A percentile compares a stretch with the other conserved stretches of the same genome.
Conservation (phyloP, 768 basidiomycete species). For the Termitomyces eurrhizus region DNA sequence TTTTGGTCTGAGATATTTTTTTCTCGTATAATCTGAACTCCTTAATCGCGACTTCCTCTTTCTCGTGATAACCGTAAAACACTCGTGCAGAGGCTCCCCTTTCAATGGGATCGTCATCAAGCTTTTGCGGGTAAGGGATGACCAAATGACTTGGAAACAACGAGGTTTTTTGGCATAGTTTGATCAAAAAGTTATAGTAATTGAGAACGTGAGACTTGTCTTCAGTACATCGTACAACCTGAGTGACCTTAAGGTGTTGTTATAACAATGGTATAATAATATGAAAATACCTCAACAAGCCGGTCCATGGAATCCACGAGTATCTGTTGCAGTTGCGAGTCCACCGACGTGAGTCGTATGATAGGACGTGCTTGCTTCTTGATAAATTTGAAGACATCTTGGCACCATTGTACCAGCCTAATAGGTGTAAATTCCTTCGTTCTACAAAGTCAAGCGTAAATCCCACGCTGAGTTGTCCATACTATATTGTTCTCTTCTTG, state of each 20-base stretch:
- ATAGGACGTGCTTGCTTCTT: neutral
- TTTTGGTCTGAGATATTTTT: conserved; percentile 3
- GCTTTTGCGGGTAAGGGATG: conserved; percentile 1
- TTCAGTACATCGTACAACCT: conserved; percentile 10
- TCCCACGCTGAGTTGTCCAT: conserved; percentile 7
- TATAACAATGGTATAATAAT: neutral
- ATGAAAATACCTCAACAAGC: conserved; percentile 10
- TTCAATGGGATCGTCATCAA: neutral
- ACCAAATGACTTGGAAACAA: conserved; percentile 5
- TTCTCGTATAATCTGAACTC: conserved; percentile 11
- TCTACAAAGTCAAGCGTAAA: neutral
- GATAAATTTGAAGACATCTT: conserved; percentile 7
- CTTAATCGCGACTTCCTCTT: conserved; percentile 17
- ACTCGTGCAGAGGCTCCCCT: conserved; percentile 16
- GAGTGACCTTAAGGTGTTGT: neutral
- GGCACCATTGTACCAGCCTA: conserved; percentile 11
- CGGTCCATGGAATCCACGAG: conserved; percentile 11
- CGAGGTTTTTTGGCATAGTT: conserved; percentile 6
- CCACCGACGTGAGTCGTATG: neutral
- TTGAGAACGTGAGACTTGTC: conserved; percentile 1
- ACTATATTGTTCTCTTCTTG: neutral
- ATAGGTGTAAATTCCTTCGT: neutral
- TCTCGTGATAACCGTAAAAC: conserved; percentile 11
- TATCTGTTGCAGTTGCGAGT: neutral
- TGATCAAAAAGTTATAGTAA: conserved; percentile 12